Evolutionary conservation across 768 basidiomycete species (phyloP).

Genomic region (Kwoniella sp.): DNA sequence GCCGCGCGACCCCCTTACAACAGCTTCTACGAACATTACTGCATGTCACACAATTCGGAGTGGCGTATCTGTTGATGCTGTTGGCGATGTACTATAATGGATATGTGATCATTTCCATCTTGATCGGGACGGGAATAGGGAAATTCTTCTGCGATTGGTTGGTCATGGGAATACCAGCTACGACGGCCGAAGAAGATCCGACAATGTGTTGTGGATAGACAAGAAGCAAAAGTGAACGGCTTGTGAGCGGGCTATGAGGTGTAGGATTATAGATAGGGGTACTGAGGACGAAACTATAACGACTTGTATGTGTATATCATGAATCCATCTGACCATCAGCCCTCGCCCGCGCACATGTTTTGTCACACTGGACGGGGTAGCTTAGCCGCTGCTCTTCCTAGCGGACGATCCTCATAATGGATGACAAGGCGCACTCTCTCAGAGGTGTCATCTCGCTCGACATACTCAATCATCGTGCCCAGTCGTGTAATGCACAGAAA

Average conservation of each 20-base stretch:
- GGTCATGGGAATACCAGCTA: constrained; percentile 10
- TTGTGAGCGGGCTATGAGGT: not conserved
- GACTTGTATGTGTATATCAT: not conserved
- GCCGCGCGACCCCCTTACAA: constrained; percentile 30
- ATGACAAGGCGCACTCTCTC: too few relatives aligned
- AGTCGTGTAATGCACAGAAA: too few relatives aligned
- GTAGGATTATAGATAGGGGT: not conserved
- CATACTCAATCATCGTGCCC: too few relatives aligned
- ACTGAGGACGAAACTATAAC: not conserved
- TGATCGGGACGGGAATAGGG: constrained; percentile 39
- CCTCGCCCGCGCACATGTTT: too few relatives aligned
- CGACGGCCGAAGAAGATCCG: constrained; percentile 16
- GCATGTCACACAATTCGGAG: constrained; percentile 31
- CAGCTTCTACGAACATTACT: constrained; percentile 44
- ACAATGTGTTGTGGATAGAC: constrained; percentile 17
- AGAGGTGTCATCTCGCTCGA: too few relatives aligned
- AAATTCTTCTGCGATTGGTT: constrained; percentile 43
- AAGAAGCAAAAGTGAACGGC: not conserved
- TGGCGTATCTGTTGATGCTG: constrained; percentile 36
- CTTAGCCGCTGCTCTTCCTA: too few relatives aligned
- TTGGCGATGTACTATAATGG: constrained; percentile 53
- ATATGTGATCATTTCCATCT: constrained; percentile 49
- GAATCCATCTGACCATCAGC: not conserved
- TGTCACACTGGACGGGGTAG: too few relatives aligned
- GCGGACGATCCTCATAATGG: too few relatives aligned